Conservation (phyloP, 192 early-diverging fungal species). For the Coemansia sp. region DNA sequence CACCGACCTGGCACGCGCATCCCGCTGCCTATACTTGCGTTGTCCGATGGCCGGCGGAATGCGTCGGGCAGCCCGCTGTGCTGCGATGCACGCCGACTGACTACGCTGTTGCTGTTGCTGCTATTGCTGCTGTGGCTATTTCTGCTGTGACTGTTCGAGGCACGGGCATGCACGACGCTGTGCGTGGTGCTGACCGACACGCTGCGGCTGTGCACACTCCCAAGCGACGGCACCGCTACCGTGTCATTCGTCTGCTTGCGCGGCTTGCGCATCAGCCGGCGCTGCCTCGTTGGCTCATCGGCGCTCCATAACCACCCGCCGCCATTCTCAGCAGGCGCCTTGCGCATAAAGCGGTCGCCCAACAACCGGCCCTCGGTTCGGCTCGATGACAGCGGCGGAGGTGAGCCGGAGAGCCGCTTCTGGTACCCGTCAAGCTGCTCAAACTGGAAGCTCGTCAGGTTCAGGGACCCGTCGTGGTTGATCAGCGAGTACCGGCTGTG, state of each 20-base stretch:
- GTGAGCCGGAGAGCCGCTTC: conserved; percentile 29
- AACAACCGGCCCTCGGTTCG: conserved; percentile 22
- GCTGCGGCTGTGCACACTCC: conserved; percentile 17
- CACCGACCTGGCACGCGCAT: neutral
- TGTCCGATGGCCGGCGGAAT: conserved; percentile 18
- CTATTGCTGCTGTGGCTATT: neutral
- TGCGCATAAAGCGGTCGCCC: conserved; percentile 25
- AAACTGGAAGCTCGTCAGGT: conserved; percentile 45
- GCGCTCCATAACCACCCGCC: neutral
- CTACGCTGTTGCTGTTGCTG: neutral
- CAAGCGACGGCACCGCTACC: neutral
- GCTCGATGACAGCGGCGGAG: conserved; percentile 1
- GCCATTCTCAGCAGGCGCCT: neutral
- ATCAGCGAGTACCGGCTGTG: conserved; percentile 53
- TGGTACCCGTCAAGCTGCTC: conserved; percentile 52
- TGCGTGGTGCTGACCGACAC: conserved; percentile 25
- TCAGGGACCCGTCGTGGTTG: conserved; percentile 53
- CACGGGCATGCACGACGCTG: conserved; percentile 16
- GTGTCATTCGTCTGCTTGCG: conserved; percentile 10
- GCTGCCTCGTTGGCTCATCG: conserved; percentile 5
- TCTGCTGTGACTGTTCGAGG: conserved; percentile 24
- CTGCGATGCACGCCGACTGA: conserved; percentile 12
- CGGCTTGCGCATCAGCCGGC: conserved; percentile 39
- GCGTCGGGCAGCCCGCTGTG: conserved; percentile 1
- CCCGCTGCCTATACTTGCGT: conserved; percentile 5